Conservation (phyloP, 805 yeast genomes). For the Kluyveromyces starmeri region DNA sequence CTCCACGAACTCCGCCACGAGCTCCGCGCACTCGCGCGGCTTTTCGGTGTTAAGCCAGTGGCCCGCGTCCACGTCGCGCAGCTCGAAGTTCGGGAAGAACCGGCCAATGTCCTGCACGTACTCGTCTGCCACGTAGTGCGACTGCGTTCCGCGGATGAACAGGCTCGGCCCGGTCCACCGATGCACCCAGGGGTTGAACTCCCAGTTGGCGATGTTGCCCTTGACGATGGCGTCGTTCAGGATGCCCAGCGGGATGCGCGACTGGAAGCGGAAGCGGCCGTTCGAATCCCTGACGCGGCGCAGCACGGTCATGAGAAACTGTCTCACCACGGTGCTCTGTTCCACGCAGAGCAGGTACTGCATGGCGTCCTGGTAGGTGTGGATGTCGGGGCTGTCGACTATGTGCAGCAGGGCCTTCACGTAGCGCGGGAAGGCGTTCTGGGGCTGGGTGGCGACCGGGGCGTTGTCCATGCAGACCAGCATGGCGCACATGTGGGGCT, state of each 20-base stretch:
- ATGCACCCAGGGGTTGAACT: constrained; percentile 45
- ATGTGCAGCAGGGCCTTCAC: constrained; percentile 54
- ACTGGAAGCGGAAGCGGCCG: constrained; percentile 23
- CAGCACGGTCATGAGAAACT: constrained; percentile 52
- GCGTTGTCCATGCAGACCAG: constrained; percentile 83
- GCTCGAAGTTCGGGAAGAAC: constrained; percentile 70
- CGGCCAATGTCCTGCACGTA: constrained; percentile 60
- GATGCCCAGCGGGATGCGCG: constrained; percentile 58
- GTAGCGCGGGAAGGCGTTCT: constrained; percentile 57
- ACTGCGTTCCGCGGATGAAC: constrained; percentile 70
- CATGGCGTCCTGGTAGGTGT: constrained; percentile 59
- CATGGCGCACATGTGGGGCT: constrained; percentile 52
- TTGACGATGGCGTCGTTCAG: constrained; percentile 56
- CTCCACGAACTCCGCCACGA: constrained; percentile 55
- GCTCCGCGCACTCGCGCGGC: constrained; percentile 63
- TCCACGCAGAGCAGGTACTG: constrained; percentile 55
- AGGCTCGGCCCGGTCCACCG: constrained; percentile 66
- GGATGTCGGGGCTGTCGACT: constrained; percentile 36
- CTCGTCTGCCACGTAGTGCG: constrained; percentile 78
- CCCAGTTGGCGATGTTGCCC: constrained; percentile 69
- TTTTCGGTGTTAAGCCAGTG: constrained; percentile 92
- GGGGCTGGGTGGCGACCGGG: constrained; percentile 58
- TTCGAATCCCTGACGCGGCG: constrained; percentile 24
- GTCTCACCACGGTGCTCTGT: constrained; percentile 49
- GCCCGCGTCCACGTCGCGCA: constrained; percentile 71